Conservation (phyloP, 176 grass and related monocot genomes). For the Ensete ventricosum region DNA sequence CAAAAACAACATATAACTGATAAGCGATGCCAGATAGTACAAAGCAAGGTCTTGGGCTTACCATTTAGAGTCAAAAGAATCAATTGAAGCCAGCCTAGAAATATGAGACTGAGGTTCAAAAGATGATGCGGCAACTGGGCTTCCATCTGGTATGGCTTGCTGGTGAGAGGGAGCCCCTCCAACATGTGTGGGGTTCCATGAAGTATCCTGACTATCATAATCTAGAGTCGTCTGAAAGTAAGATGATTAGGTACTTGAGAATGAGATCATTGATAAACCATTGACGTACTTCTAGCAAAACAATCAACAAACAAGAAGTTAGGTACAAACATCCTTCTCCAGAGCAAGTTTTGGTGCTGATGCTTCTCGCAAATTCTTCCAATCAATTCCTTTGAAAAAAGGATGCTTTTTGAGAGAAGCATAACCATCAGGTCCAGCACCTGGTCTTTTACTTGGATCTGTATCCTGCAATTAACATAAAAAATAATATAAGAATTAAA, state of each 20-base stretch:
- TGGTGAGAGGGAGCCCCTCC: constrained; percentile 31
- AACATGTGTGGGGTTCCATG: constrained; percentile 64
- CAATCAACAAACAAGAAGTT: neutral
- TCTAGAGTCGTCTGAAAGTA: constrained; percentile 50
- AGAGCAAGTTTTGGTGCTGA: constrained; percentile 48
- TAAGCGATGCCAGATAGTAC: neutral
- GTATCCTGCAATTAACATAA: constrained; percentile 47
- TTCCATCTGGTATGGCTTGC: constrained; percentile 34
- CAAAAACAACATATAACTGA: neutral
- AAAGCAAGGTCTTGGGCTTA: constrained; percentile 20
- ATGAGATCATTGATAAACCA: neutral
- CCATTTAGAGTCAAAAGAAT: constrained; percentile 99
- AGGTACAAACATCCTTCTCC: constrained; percentile 46
- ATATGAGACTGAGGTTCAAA: constrained; percentile 66
- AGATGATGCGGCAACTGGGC: constrained; percentile 50
- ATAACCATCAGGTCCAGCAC: constrained; percentile 71
- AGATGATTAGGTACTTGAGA: constrained; percentile 1
- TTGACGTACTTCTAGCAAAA: neutral
- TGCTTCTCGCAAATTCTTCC: constrained; percentile 61
- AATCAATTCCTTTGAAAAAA: constrained; percentile 94
- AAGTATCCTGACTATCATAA: constrained; percentile 59
- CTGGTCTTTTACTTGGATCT: constrained; percentile 72
- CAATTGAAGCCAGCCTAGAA: constrained; percentile 85
- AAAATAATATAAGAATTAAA: neutral
- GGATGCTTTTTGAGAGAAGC: constrained; percentile 68